A percentile compares a stretch with the other conserved stretches of the same genome.
These are phyloP conservation scores for Dendrobium chrysotoxum DNA, from an alignment of 106 monocot genomes.

Conservation along the genomic window DNA sequence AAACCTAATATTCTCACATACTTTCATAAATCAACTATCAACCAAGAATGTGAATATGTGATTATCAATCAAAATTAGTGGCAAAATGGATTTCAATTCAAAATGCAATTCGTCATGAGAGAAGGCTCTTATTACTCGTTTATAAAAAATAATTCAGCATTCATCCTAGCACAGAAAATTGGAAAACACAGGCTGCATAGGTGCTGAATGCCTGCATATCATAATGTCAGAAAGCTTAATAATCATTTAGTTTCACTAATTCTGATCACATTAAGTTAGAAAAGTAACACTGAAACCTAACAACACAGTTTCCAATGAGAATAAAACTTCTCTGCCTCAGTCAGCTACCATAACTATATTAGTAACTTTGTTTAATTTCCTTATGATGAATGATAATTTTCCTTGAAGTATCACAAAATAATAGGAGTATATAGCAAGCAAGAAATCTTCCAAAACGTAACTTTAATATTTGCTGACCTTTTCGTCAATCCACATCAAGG, in stretches of 20 bases:
- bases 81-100: too few relatives aligned
- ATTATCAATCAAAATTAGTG: not conserved
- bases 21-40: not conserved
- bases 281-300: not conserved
- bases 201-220: not conserved
- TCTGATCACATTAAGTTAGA: not conserved
- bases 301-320: not conserved
- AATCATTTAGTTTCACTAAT: not conserved
- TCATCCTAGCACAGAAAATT: not conserved
- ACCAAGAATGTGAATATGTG: not conserved
- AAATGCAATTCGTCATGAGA: too few relatives aligned
- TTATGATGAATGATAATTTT: not conserved
- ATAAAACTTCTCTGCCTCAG: not conserved
- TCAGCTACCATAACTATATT: not conserved
- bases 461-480: slow-evolving; percentile 43
- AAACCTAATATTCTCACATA: too few relatives aligned
- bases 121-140: not conserved
- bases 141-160: not conserved
- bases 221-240: not conserved
- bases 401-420: not conserved
- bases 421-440: not conserved
- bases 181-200: not conserved
- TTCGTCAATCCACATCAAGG: slow-evolving; percentile 92
- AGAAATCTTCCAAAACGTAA: not conserved
- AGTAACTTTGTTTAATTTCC: not conserved